Evolutionary conservation across 331 rosid species (phyloP).

Genomic region (Acacia pycnantha): DNA sequence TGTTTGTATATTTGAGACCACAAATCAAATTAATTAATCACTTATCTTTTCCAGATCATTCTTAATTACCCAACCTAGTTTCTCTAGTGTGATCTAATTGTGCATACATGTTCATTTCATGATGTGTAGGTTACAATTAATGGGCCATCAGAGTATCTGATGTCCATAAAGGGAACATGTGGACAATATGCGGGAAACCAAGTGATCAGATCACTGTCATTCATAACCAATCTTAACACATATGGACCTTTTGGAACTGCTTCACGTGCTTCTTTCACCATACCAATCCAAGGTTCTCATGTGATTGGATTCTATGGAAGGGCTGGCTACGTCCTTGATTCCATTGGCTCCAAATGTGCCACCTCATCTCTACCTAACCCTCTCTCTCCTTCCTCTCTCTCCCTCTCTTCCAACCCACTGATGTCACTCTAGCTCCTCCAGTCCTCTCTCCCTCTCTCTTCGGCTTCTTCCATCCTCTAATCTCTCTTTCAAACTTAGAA

Average conservation of each 20-base stretch:
- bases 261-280: neutral
- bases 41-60: neutral
- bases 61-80: neutral
- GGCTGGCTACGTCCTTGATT: neutral
- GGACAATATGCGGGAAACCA: neutral
- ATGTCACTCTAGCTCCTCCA: no score
- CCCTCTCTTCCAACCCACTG: no score
- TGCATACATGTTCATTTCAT: neutral
- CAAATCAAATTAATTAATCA: neutral
- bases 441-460: no score
- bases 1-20: no score
- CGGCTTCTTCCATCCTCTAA: no score
- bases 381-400: rapidly evolving
- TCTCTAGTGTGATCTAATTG: neutral
- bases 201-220: neutral
- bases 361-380: no score
- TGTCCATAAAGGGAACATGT: neutral
- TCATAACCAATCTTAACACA: neutral
- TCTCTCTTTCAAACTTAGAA: no score
- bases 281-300: neutral
- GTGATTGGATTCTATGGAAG: neutral
- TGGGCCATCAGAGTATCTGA: neutral
- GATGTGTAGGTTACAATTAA: neutral
- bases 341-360: neutral
- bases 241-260: neutral